phyloP scores from a whole-genome alignment of 495 filamentous ascomycete genomes.

The Penicillium bovifimosum region DNA sequence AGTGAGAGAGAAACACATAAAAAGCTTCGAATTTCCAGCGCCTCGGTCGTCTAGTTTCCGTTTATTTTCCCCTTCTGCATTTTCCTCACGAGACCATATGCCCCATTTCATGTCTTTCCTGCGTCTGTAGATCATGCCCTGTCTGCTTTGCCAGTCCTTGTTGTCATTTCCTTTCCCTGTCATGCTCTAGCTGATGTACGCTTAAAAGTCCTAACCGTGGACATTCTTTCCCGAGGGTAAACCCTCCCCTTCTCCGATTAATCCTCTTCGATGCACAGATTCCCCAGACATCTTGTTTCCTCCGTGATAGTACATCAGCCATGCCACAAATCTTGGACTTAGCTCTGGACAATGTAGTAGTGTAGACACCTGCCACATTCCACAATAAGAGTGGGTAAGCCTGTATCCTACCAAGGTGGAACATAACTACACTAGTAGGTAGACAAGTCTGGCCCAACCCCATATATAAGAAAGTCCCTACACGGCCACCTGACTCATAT shows the following conservation, averaged over 20 bases:
- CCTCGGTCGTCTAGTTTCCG: constrained; percentile 4
- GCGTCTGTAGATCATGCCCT: constrained; percentile 27
- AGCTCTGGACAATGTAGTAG: neutral
- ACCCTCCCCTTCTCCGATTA: constrained; percentile 9
- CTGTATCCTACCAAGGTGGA: neutral
- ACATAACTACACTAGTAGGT: too few relatives aligned
- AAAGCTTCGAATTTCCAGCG: constrained; percentile 2
- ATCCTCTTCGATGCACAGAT: constrained; percentile 32
- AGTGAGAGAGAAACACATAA: constrained; percentile 1
- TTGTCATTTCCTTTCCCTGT: constrained; percentile 8
- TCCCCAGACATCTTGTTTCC: constrained; percentile 17
- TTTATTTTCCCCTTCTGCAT: constrained; percentile 5
- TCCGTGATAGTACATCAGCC: constrained; percentile 28
- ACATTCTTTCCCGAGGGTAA: constrained; percentile 1
- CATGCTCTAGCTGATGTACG: constrained; percentile 27
- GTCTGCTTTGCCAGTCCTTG: constrained; percentile 4
- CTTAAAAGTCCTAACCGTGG: constrained; percentile 26
- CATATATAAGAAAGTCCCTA: too few relatives aligned
- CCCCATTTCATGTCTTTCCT: constrained; percentile 29
- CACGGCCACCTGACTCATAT: too few relatives aligned
- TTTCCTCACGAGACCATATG: constrained; percentile 35
- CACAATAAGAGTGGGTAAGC: neutral
- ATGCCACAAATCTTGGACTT: constrained; percentile 15
- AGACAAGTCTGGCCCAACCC: too few relatives aligned
- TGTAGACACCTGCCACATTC: neutral